Evolutionary conservation across 441 rosid genomes (phyloP).

Genomic region (Adansonia grandidieri): DNA sequence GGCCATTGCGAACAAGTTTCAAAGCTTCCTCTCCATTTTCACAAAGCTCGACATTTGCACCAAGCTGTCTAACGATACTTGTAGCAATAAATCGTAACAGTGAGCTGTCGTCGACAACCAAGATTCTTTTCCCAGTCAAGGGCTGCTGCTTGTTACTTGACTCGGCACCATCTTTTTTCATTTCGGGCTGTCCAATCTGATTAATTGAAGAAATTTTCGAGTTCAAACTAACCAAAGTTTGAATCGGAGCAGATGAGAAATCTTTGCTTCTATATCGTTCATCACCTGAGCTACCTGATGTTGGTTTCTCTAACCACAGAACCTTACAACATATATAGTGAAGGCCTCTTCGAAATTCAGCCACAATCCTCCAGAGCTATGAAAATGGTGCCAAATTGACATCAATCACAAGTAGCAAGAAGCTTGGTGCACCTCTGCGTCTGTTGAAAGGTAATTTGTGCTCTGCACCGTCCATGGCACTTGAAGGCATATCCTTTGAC

Average conservation of each 20-base stretch:
- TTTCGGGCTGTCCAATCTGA: constrained; percentile 20
- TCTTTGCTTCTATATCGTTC: constrained; percentile 1
- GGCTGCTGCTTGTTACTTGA: constrained; percentile 26
- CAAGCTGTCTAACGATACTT: constrained; percentile 40
- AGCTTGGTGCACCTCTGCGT: constrained; percentile 11
- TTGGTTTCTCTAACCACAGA: constrained; percentile 72
- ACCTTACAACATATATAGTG: constrained; percentile 45
- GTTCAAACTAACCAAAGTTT: too few relatives aligned
- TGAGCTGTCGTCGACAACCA: constrained; percentile 64
- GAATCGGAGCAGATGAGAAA: not conserved
- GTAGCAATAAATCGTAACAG: constrained; percentile 33
- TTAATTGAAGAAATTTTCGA: not conserved
- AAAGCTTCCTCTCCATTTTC: constrained; percentile 67
- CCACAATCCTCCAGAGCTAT: constrained; percentile 40
- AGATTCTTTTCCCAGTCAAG: constrained; percentile 53
- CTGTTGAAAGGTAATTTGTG: constrained; percentile 14
- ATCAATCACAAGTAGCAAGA: constrained; percentile 66
- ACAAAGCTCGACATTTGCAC: constrained; percentile 55
- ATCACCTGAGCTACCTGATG: constrained; percentile 29
- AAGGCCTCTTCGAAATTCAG: constrained; percentile 51
- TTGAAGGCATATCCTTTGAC: constrained; percentile 50
- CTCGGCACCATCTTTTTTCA: constrained; percentile 24
- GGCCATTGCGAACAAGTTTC: constrained; percentile 41
- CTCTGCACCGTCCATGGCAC: constrained; percentile 45
- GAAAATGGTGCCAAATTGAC: constrained; percentile 50